Percentiles rank a stretch among this genome's conserved stretches.
Evolutionary conservation across 1,284 basidiomycete species (phyloP).

Genomic region (Sanghuangporus baumii): DNA sequence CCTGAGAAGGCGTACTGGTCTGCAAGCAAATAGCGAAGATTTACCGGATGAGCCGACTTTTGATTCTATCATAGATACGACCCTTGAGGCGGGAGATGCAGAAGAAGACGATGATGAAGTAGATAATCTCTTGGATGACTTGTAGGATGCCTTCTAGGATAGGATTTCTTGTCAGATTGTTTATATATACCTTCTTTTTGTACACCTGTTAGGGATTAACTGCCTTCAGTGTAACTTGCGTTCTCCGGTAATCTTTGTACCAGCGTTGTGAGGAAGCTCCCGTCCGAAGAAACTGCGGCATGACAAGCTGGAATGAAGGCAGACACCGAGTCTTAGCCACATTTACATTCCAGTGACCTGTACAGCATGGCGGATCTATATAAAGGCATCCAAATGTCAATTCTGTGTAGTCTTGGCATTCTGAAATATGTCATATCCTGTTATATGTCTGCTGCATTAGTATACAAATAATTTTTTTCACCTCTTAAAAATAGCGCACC

Average conservation of each 20-base stretch:
- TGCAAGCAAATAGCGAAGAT: not conserved
- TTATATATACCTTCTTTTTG: not conserved
- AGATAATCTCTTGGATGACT: conserved; percentile 20
- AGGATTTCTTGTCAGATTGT: not conserved
- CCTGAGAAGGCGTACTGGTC: not conserved
- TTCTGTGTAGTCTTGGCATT: too few relatives aligned
- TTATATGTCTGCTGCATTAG: too few relatives aligned
- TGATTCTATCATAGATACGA: conserved; percentile 22
- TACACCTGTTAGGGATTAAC: not conserved
- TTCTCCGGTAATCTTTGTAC: too few relatives aligned
- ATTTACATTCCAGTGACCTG: too few relatives aligned
- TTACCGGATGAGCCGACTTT: not conserved
- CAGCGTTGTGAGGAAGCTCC: not conserved
- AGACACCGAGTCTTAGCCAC: too few relatives aligned
- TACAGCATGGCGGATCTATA: too few relatives aligned
- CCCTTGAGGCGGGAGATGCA: conserved; percentile 10
- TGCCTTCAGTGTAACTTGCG: not conserved
- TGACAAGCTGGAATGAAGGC: too few relatives aligned
- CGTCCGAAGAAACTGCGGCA: not conserved
- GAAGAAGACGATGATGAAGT: conserved; percentile 24
- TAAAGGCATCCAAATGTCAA: too few relatives aligned
- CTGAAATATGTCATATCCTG: too few relatives aligned
- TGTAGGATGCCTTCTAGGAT: not conserved
- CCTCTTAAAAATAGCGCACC: too few relatives aligned
- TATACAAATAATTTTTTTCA: too few relatives aligned